Conservation (phyloP, 345 rosid species). For the Diplotaxis tenuifolia region DNA sequence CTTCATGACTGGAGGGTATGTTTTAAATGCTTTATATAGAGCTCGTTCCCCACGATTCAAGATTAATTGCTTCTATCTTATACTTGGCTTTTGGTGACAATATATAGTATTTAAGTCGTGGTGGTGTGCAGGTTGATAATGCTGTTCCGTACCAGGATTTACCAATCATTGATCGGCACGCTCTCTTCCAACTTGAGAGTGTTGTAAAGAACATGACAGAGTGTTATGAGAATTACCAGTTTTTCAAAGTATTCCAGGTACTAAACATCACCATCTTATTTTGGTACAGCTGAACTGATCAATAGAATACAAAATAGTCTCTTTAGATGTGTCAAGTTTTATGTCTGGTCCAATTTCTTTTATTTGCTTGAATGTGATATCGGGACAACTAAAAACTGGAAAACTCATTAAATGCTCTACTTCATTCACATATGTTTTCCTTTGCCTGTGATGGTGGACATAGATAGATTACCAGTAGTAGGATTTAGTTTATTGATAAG, state of each 20-base stretch:
- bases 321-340: conserved; percentile 7
- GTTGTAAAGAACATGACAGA: conserved; percentile 68
- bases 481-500: neutral
- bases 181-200: conserved; percentile 87
- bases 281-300: neutral
- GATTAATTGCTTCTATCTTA: too few relatives aligned
- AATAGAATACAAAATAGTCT: neutral
- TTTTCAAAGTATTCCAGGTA: conserved; percentile 95
- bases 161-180: conserved; percentile 87
- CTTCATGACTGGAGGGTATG: conserved; percentile 94
- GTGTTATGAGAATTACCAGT: conserved; percentile 77
- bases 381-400: neutral
- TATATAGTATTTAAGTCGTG: neutral
- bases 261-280: conserved; percentile 6
- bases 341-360: neutral
- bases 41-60: neutral
- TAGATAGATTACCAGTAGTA: neutral
- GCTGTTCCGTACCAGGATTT: conserved; percentile 71
- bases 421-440: neutral
- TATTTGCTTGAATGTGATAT: conserved; percentile 1
- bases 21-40: conserved; percentile 12
- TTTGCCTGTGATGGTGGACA: neutral
- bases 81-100: neutral
- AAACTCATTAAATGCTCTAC: neutral
- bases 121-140: conserved; percentile 60